Conservation (phyloP, 257 asterid species). For the Primulina tabacum region DNA sequence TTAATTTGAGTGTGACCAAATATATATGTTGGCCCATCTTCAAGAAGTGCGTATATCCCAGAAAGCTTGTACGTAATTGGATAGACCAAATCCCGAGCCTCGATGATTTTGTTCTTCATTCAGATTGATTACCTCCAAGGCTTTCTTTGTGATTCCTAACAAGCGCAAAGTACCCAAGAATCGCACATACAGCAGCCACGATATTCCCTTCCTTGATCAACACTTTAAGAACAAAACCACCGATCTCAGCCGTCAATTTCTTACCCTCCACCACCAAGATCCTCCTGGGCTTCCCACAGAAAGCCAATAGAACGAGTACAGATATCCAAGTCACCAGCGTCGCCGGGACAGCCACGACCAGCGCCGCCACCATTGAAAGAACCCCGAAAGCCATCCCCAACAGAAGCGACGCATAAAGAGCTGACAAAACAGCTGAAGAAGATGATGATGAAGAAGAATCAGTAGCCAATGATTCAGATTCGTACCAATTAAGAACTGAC, state of each 20-base stretch:
- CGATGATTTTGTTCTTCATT: not conserved
- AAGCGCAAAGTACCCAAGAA: slow-evolving; percentile 70
- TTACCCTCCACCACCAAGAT: slow-evolving; percentile 66
- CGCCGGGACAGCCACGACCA: slow-evolving; percentile 88
- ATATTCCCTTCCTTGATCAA: slow-evolving; percentile 83
- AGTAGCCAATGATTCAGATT: slow-evolving; percentile 28
- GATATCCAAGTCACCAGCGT: slow-evolving; percentile 86
- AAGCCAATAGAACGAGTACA: slow-evolving; percentile 68
- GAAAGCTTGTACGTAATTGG: too few relatives aligned
- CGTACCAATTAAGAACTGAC: slow-evolving; percentile 62
- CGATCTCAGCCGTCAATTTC: slow-evolving; percentile 80
- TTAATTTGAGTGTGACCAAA: too few relatives aligned
- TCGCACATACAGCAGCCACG: slow-evolving; percentile 81
- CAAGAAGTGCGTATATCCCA: too few relatives aligned
- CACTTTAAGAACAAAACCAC: slow-evolving; percentile 57
- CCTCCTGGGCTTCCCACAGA: slow-evolving; percentile 75
- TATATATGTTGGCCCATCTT: too few relatives aligned
- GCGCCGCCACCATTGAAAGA: slow-evolving; percentile 77
- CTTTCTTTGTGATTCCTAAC: slow-evolving; percentile 35
- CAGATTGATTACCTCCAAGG: slow-evolving; percentile 20
- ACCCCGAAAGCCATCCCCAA: slow-evolving; percentile 73
- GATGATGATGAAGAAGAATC: not conserved
- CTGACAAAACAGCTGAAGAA: slow-evolving; percentile 46
- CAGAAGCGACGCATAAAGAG: slow-evolving; percentile 61
- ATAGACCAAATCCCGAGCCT: too few relatives aligned